phyloP scores from a whole-genome alignment of 495 filamentous ascomycete genomes.

The Cryomyces minteri region DNA sequence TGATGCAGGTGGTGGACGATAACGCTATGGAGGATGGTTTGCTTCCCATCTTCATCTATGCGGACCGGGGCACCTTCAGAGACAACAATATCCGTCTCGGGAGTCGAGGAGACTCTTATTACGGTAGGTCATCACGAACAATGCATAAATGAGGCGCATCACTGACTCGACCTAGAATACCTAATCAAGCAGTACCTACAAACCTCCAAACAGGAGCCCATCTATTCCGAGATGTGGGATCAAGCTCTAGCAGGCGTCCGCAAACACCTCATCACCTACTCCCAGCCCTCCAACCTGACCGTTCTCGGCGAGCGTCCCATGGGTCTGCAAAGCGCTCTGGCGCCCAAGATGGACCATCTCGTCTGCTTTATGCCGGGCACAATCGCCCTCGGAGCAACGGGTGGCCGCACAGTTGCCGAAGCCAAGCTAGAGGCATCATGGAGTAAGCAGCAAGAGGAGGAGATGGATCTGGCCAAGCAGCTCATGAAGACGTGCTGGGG shows the following conservation, averaged over 20 bases:
- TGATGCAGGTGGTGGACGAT: slow-evolving; percentile 75
- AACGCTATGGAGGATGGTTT: slow-evolving; percentile 65
- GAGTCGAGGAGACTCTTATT: slow-evolving; percentile 89
- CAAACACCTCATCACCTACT: slow-evolving; percentile 83
- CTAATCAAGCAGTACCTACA: slow-evolving; percentile 94
- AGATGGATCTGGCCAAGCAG: slow-evolving; percentile 69
- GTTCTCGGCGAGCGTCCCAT: slow-evolving; percentile 70
- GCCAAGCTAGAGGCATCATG: slow-evolving; percentile 54
- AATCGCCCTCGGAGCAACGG: slow-evolving; percentile 76
- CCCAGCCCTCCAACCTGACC: slow-evolving; percentile 57
- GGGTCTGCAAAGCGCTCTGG: slow-evolving; percentile 44
- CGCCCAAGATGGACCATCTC: slow-evolving; percentile 94
- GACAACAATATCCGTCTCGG: slow-evolving; percentile 80
- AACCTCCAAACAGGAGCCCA: slow-evolving; percentile 65
- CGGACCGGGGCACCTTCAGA: slow-evolving; percentile 58
- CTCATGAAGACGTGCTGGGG: slow-evolving; percentile 96
- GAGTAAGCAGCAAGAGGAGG: slow-evolving; percentile 62
- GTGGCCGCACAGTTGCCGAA: slow-evolving; percentile 51
- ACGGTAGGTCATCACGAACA: slow-evolving; percentile 29
- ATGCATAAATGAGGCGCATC: not conserved
- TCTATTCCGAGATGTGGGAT: slow-evolving; percentile 88
- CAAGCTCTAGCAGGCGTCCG: slow-evolving; percentile 69
- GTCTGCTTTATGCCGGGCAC: slow-evolving; percentile 97
- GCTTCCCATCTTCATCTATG: slow-evolving; percentile 75
- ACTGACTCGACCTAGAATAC: slow-evolving; percentile 42